phyloP scores from a whole-genome alignment of 2,329 filamentous ascomycete genomes.

The Orbilia blumenaviensis region DNA sequence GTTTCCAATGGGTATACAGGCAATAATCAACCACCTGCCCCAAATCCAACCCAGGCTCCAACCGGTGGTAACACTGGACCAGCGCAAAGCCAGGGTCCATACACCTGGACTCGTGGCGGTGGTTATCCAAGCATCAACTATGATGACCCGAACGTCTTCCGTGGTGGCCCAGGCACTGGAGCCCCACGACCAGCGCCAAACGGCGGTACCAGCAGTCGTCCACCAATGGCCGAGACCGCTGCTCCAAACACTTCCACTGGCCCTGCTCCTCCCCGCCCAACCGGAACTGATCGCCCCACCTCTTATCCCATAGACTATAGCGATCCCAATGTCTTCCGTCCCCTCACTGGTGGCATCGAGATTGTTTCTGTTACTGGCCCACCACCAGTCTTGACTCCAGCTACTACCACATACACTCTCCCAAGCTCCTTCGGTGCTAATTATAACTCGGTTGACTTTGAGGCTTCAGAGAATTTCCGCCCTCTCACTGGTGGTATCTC shows the following conservation, averaged over 20 bases:
- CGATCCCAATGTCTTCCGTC: conserved; percentile 42
- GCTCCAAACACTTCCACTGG: not conserved
- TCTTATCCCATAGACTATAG: conserved; percentile 35
- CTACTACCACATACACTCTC: conserved; percentile 30
- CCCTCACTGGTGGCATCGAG: conserved; percentile 3
- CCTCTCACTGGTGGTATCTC: conserved; percentile 14
- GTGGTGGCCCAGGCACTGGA: conserved; percentile 16
- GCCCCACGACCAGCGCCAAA: not conserved
- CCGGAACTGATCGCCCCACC: conserved; percentile 3
- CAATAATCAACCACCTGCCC: not conserved
- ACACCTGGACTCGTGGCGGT: conserved; percentile 27
- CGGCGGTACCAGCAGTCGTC: not conserved
- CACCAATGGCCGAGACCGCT: not conserved
- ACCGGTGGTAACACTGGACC: not conserved
- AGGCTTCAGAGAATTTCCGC: conserved; percentile 42
- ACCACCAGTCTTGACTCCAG: not conserved
- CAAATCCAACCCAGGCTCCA: not conserved
- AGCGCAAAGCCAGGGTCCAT: not conserved
- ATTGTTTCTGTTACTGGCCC: conserved; percentile 37
- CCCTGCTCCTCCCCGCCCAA: not conserved
- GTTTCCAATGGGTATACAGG: conserved; percentile 29
- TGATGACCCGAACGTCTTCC: conserved; percentile 45
- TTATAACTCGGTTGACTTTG: conserved; percentile 35
- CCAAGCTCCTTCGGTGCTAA: conserved; percentile 20
- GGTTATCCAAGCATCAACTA: conserved; percentile 51